Evolutionary conservation across 306 rosid genomes (phyloP).

Genomic region (Argentina anserina): DNA sequence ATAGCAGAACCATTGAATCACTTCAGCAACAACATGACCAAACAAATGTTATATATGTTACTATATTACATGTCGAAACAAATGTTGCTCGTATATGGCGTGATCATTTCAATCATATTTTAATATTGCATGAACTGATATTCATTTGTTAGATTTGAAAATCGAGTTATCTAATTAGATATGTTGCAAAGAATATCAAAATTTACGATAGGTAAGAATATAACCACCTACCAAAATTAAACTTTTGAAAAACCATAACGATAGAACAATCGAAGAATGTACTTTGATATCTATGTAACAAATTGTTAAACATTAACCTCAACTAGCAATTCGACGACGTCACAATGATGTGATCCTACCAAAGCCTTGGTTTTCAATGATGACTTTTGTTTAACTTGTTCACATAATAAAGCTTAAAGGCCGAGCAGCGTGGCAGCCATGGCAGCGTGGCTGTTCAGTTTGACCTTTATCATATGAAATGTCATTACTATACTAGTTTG

Average conservation of each 20-base stretch:
- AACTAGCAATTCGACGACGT: neutral
- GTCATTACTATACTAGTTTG: neutral
- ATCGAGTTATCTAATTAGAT: neutral
- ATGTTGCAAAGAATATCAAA: too few species aligned
- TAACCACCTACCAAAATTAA: too few species aligned
- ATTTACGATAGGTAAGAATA: too few species aligned
- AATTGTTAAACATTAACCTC: neutral
- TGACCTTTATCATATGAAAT: neutral
- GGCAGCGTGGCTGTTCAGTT: neutral
- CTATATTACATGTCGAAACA: too few species aligned
- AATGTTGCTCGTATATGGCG: too few species aligned
- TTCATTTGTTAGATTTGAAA: neutral
- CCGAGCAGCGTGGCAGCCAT: neutral
- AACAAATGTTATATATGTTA: too few species aligned
- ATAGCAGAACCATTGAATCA: too few species aligned
- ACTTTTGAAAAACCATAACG: too few species aligned
- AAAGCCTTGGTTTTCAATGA: neutral
- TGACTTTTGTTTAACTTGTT: neutral
- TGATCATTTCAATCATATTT: neutral
- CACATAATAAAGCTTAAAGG: neutral
- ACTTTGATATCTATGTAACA: too few species aligned
- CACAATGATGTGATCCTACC: too few species aligned
- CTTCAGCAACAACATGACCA: too few species aligned
- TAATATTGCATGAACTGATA: neutral
- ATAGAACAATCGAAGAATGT: too few species aligned